Evolutionary conservation across 345 rosid genomes (phyloP), one percentile per base, ranked within the genome.

Genomic region (Pistacia integerrima): DNA sequence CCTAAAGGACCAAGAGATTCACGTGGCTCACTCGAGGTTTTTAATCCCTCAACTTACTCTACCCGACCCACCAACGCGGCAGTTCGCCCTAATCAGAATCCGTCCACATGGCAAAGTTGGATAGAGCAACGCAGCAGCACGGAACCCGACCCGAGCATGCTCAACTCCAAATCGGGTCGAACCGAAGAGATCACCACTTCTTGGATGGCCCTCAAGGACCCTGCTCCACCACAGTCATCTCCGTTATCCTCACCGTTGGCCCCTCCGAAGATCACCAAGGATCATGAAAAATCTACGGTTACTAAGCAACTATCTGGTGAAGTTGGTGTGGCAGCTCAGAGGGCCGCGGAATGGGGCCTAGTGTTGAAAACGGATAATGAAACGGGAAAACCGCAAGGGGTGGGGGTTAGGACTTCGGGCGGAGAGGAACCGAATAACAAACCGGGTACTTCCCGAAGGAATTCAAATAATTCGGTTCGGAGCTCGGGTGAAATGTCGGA

Each of bases 301-400:
- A 57, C 22, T 2, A 38, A 72, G 75, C 74, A 84, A 63, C 11
- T 76, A 10, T 63, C 84, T 20, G 88, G 82, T 1, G 93, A 84
- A 25, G 77, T 77, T 1, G 94, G 90, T 4, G 81, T 78, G 22
- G 98, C 96, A 0, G 92, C 88, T 38, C 89, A 93, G 77, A 89
- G 99, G 61, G 98, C 99, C 11, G 99, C 99, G 3, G 99, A 95
- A 84, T 95, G 99, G 99, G 99, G 99, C n/a, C 75, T 95, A 35
- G 91, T 92, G 8, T 78, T 95, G 68, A 90, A 89, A 74, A 92
- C 99, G 0, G 98, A 93, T 20, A 82, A 82, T 0, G 90, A 93
- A 82, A 90, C 96, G 0, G 99, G 99, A 13, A 95, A 89, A 83
- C 98, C 96, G 12, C 90, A 90, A 63, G 91, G 92, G 52, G 99